These are phyloP conservation scores for Nigrospora osmanthi DNA, from an alignment of 2,329 filamentous ascomycete species.

Conservation along the genomic window DNA sequence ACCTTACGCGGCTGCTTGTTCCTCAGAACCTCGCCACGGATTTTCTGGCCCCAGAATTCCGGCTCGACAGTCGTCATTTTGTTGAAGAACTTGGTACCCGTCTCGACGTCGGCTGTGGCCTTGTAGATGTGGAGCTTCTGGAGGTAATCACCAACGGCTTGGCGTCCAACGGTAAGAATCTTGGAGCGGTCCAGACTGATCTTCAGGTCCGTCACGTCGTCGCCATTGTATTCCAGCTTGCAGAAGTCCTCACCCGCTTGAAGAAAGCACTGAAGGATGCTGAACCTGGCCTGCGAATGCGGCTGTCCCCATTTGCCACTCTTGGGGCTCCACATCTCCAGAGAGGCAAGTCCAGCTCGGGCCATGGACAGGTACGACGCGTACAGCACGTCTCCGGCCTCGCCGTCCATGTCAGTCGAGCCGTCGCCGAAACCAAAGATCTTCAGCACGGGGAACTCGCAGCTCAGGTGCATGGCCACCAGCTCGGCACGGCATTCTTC, in stretches of 20 bases:
- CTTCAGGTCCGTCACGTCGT: conserved; percentile 72
- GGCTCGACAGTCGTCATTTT: conserved; percentile 75
- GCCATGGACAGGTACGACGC: conserved; percentile 90
- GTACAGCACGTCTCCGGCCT: conserved; percentile 83
- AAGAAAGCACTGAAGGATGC: conserved; percentile 76
- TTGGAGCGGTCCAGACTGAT: conserved; percentile 80
- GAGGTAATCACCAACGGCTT: conserved; percentile 75
- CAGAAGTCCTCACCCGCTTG: conserved; percentile 83
- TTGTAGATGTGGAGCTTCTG: conserved; percentile 93
- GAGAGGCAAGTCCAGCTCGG: conserved; percentile 75
- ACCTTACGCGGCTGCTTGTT: conserved; percentile 83
- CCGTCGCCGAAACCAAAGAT: conserved; percentile 91
- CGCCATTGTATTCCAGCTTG: conserved; percentile 63
- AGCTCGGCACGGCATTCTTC: conserved; percentile 94
- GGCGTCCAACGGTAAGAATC: conserved; percentile 75
- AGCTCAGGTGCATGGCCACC: conserved; percentile 82
- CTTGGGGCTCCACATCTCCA: conserved; percentile 95
- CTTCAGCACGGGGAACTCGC: conserved; percentile 80
- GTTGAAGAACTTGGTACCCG: conserved; percentile 72
- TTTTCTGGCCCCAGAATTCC: conserved; percentile 75
- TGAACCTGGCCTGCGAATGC: conserved; percentile 87
- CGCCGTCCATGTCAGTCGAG: conserved; percentile 58
- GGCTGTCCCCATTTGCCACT: conserved; percentile 86
- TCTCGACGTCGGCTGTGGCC: conserved; percentile 74
- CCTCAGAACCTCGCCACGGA: conserved; percentile 66